A percentile compares a stretch with the other conserved stretches of the same genome.
phyloP scores from a whole-genome alignment of 202 grass and related monocot species.

The Elaeis oleifera region DNA sequence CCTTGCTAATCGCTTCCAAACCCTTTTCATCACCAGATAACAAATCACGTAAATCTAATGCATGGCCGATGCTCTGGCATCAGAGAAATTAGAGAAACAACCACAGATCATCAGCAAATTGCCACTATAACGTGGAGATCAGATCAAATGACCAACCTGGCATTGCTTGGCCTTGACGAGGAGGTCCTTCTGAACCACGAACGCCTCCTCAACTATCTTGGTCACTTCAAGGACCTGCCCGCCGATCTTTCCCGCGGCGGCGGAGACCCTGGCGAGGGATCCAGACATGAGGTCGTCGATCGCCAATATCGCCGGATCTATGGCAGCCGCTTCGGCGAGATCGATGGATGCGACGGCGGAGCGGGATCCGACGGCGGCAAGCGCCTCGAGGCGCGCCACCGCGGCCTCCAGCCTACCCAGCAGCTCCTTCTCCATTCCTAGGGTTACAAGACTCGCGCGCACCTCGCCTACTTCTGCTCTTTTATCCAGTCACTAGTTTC shows the following conservation, averaged over 20 bases:
- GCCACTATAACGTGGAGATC: conserved; percentile 6
- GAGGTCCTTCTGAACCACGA: conserved; percentile 55
- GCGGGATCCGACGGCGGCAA: conserved; percentile 7
- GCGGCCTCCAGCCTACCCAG: conserved; percentile 79
- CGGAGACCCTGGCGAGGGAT: conserved; percentile 39
- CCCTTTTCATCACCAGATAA: too few relatives aligned
- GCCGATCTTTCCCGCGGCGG: conserved; percentile 70
- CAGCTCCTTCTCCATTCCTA: conserved; percentile 58
- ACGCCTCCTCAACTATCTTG: conserved; percentile 71
- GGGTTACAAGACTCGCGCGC: too few relatives aligned
- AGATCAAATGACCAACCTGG: conserved; percentile 39
- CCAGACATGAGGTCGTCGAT: conserved; percentile 61
- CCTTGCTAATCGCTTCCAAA: too few relatives aligned
- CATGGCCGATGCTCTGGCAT: too few relatives aligned
- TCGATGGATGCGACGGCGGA: conserved; percentile 30
- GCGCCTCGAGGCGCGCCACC: conserved; percentile 68
- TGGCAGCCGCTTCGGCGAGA: conserved; percentile 11
- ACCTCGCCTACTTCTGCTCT: background rate
- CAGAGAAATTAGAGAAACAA: background rate
- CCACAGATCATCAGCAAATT: background rate
- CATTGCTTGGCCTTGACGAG: conserved; percentile 66
- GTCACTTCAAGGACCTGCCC: conserved; percentile 75
- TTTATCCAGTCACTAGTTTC: background rate
- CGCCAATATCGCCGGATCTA: conserved; percentile 64
- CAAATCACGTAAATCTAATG: too few relatives aligned